phyloP scores from a whole-genome alignment of 169 alveolate genomes.

The Eimeria sp. region DNA sequence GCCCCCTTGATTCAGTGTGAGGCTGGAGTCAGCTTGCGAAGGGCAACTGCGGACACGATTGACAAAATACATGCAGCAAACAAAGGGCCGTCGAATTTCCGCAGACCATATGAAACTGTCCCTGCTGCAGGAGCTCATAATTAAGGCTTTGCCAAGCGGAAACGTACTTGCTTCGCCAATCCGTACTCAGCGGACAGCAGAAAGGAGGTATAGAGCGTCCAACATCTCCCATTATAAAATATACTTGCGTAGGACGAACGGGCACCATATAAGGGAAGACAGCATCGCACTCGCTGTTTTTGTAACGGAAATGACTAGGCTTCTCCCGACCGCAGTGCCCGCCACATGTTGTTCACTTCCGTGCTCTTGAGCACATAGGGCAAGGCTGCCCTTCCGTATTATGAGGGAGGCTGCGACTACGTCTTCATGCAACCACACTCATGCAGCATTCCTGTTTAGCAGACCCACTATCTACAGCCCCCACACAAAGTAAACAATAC shows the following conservation, averaged over 20 bases:
- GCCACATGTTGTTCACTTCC: not conserved
- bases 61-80: not conserved
- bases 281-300: not conserved
- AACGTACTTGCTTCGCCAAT: not conserved
- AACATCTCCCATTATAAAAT: no score
- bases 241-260: not conserved
- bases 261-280: not conserved
- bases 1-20: not conserved
- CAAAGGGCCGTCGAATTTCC: not conserved
- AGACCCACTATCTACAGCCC: conserved; percentile 15
- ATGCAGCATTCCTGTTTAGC: not conserved
- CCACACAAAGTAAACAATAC: not conserved
- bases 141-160: not conserved
- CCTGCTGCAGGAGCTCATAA: not conserved
- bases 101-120: no score
- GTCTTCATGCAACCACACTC: not conserved
- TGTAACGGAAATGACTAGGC: not conserved
- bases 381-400: not conserved
- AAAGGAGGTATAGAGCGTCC: not conserved
- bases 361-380: not conserved
- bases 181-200: not conserved
- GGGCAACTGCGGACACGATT: not conserved
- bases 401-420: not conserved
- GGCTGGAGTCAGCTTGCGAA: not conserved
- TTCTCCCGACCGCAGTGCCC: not conserved